Percentiles rank a stretch among this genome's conserved stretches.
phyloP scores from a whole-genome alignment of 257 asterid species.

The Solanum corneliomulleri region DNA sequence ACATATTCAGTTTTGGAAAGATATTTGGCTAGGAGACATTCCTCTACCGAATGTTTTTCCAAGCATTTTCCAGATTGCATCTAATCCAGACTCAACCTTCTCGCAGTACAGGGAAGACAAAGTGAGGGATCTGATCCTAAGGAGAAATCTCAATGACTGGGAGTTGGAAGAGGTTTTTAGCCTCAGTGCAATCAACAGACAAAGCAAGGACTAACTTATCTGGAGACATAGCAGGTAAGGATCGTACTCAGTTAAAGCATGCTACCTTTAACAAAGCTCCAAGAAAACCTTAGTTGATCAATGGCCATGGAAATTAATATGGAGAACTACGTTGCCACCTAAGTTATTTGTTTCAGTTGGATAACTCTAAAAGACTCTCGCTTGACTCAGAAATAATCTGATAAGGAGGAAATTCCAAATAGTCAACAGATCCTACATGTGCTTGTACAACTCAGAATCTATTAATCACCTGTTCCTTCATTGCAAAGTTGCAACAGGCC shows the following conservation, averaged over 20 bases:
- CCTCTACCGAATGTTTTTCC: background rate
- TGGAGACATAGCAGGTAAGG: background rate
- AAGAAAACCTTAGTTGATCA: background rate
- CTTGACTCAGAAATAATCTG: background rate
- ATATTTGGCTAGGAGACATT: background rate
- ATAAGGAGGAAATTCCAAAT: background rate
- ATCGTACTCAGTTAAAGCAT: background rate
- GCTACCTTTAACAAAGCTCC: background rate
- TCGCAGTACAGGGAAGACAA: background rate
- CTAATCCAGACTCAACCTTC: background rate
- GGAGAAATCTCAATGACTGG: background rate
- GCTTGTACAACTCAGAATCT: background rate
- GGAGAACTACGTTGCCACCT: background rate
- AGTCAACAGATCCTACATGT: background rate
- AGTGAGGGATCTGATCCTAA: background rate
- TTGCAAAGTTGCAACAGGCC: background rate
- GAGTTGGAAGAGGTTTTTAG: background rate
- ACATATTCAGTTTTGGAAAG: background rate
- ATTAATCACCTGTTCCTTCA: background rate
- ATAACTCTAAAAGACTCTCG: background rate
- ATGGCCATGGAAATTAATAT: background rate
- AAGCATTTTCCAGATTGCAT: background rate
- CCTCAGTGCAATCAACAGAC: background rate
- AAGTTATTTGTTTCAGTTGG: background rate
- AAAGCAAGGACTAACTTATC: background rate